These are phyloP conservation scores for Alternaria gansuensis DNA, from an alignment of 2,329 filamentous ascomycete species.

Conservation along the genomic window DNA sequence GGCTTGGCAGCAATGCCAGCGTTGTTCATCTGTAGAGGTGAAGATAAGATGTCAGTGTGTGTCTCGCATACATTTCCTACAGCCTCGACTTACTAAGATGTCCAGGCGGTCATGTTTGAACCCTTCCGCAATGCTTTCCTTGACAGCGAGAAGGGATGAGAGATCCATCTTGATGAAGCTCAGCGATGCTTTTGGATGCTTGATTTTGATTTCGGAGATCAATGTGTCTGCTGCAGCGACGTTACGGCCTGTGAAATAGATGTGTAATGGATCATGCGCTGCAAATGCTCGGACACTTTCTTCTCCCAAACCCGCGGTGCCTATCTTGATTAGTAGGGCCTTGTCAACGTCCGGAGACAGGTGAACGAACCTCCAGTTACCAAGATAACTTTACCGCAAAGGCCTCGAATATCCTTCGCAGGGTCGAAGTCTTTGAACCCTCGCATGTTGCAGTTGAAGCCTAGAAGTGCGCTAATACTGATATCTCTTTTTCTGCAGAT, in stretches of 20 bases:
- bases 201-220: conserved; percentile 54
- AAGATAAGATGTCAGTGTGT: too few species aligned
- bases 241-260: conserved; percentile 59
- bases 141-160: conserved; percentile 5
- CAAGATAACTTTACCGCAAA: conserved; percentile 35
- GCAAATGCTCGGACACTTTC: conserved; percentile 56
- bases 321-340: conserved; percentile 46
- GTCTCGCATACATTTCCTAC: too few species aligned
- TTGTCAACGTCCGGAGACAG: background rate
- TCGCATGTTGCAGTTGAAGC: background rate
- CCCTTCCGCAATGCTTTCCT: background rate
- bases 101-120: conserved; percentile 52
- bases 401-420: conserved; percentile 30
- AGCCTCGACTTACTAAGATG: conserved; percentile 39
- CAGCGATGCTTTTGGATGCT: conserved; percentile 50
- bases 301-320: conserved; percentile 59
- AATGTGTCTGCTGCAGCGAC: conserved; percentile 52
- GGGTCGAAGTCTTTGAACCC: conserved; percentile 27
- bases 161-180: conserved; percentile 13
- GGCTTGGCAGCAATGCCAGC: conserved; percentile 55
- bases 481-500: background rate
- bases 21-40: conserved; percentile 50
- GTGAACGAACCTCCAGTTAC: conserved; percentile 33
- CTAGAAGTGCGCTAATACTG: background rate
- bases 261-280: conserved; percentile 54